Evolutionary conservation across 257 asterid species (phyloP).

Genomic region (Osmanthus fragrans): DNA sequence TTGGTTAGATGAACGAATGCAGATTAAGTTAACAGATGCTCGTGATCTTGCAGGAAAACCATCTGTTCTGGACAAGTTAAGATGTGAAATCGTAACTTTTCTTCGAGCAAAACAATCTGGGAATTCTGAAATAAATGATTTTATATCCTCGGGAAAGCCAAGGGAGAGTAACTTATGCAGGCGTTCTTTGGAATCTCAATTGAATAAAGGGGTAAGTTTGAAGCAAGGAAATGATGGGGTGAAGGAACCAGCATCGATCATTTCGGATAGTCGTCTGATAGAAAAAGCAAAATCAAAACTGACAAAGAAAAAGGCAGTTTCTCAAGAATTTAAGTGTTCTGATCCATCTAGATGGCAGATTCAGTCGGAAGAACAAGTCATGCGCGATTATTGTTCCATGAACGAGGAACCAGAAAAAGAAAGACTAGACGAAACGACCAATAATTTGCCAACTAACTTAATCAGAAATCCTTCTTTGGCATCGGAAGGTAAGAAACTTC

Average conservation of each 20-base stretch:
- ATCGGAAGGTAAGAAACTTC: conserved; percentile 21
- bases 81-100: conserved; percentile 64
- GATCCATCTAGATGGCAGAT: conserved; percentile 17
- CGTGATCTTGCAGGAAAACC: conserved; percentile 42
- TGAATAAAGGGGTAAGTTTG: conserved; percentile 28
- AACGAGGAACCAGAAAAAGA: conserved; percentile 19
- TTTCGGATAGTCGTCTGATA: conserved; percentile 18
- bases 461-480: conserved; percentile 23
- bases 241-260: conserved; percentile 23
- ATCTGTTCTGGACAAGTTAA: conserved; percentile 62
- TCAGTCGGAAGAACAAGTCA: conserved; percentile 29
- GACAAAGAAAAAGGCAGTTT: conserved; percentile 24
- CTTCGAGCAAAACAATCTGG: conserved; percentile 49
- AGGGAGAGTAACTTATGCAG: conserved; percentile 23
- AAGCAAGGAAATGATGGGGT: conserved; percentile 25
- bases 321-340: conserved; percentile 25
- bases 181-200: conserved; percentile 44
- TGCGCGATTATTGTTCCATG: conserved; percentile 1
- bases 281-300: conserved; percentile 23
- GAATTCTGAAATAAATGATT: conserved; percentile 23
- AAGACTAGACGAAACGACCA: conserved; percentile 13
- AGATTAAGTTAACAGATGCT: conserved; percentile 53
- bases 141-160: conserved; percentile 21
- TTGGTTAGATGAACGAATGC: conserved; percentile 88
- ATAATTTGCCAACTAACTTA: conserved; percentile 22